A percentile compares a stretch with the other conserved stretches of the same genome.
Conservation (phyloP, 2,329 filamentous ascomycete species). For the Aspergillus chevalieri region DNA sequence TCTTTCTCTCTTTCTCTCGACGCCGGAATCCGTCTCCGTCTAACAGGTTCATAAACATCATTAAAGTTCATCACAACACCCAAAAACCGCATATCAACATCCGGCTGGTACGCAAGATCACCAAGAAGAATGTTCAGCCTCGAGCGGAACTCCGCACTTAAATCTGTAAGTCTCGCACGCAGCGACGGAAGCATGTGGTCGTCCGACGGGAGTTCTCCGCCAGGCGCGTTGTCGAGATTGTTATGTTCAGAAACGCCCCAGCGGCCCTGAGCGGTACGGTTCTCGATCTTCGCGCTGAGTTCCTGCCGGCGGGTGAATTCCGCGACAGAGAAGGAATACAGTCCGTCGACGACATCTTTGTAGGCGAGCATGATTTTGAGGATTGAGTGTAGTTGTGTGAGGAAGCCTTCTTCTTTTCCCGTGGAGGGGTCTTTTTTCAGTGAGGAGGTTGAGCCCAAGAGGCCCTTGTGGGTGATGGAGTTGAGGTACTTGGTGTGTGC, state of each 20-base stretch:
- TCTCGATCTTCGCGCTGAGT: constrained; percentile 65
- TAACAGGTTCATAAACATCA: constrained; percentile 79
- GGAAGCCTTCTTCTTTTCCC: constrained; percentile 68
- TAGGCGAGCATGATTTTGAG: constrained; percentile 91
- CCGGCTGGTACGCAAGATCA: constrained; percentile 85
- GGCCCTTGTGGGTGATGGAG: constrained; percentile 90
- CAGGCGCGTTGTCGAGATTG: neutral
- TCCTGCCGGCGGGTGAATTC: constrained; percentile 93
- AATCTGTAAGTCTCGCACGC: constrained; percentile 63
- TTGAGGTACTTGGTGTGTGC: constrained; percentile 88
- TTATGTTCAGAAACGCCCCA: constrained; percentile 57
- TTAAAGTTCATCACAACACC: constrained; percentile 99
- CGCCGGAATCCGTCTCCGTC: constrained; percentile 45
- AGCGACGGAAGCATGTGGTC: constrained; percentile 69
- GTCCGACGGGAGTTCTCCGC: constrained; percentile 30
- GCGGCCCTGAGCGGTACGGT: constrained; percentile 56
- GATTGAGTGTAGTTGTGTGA: constrained; percentile 84
- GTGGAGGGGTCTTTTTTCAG: constrained; percentile 20
- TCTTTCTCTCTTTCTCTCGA: constrained; percentile 29
- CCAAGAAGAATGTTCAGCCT: constrained; percentile 77
- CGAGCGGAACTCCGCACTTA: constrained; percentile 70
- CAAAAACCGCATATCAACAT: constrained; percentile 91
- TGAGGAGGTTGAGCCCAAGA: constrained; percentile 58
- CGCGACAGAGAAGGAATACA: constrained; percentile 91
- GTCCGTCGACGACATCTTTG: constrained; percentile 83